Evolutionary conservation across 1,284 basidiomycete species (phyloP), one percentile per base, ranked within the genome.

Genomic region (Pseudozyma thailandica): DNA sequence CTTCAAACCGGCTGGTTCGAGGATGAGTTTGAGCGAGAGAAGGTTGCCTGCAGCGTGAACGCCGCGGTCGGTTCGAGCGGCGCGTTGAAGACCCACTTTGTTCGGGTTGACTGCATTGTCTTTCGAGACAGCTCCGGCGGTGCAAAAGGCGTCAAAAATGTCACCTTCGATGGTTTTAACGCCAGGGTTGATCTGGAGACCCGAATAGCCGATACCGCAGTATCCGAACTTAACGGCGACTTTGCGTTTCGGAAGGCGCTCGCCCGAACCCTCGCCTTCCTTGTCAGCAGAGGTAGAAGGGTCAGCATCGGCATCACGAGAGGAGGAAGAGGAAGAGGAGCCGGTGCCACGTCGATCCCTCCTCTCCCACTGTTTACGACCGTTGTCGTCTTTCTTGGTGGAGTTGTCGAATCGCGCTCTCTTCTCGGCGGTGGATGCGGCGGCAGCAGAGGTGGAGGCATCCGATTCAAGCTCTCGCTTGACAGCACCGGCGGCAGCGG

Each of bases 31-130:
- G n/a, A 83, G 58, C 9, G 70, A 74, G 23, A 80, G 89, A 26
- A 93, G 86, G 82, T 99, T 99, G 12, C 94, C 92, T 7, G 94
- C 94, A 6, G 96, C 96, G 81, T 98, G 94, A 6, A 99, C 96
- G 18, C 96, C 96, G 1, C 94, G 92, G 83, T 99, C 96, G 0
- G 96, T 99, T 2, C 96, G 87, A 6, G 96, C 96, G 2, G 95
- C 92, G 35, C 96, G 89, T 42, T 89, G 90, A 13, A 98, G 87
- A 46, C 87, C 88, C 50, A 94, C 93, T 86, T 98, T 98, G 48
- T 89, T 88, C 26, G 93, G 92, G 83, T 97, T 91, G 64, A 92
- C 89, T 0, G 94, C 90, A 79, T 99, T 99, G 80, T 97, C 94
- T 58, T 90, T 86, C 33, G 92, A 94, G 10, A 99, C 90, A 4